These are phyloP conservation scores for Petunia axillaris DNA, from an alignment of 257 asterid genomes.

Conservation along the genomic window DNA sequence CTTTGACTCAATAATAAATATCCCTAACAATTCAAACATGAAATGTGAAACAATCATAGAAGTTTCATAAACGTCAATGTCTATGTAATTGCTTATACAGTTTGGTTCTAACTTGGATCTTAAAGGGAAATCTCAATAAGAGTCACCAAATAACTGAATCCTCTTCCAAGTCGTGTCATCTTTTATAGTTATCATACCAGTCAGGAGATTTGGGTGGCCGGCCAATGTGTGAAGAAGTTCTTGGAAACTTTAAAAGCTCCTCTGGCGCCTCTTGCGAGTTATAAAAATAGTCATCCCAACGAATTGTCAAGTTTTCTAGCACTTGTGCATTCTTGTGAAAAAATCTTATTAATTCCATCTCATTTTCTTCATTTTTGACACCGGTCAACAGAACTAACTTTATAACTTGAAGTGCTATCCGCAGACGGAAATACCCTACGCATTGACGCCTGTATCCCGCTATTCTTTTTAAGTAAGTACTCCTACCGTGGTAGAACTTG, in stretches of 20 bases:
- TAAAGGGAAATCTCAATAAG: too few relatives aligned
- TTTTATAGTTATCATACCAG: background rate
- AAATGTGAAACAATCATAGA: background rate
- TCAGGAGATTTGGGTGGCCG: background rate
- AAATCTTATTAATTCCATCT: background rate
- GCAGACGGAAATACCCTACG: too few relatives aligned
- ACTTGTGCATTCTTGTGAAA: slow-evolving; percentile 23
- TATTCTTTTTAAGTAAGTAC: too few relatives aligned
- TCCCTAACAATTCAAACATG: background rate
- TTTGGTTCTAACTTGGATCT: background rate
- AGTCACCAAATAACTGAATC: background rate
- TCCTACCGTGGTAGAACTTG: too few relatives aligned
- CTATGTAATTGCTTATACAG: background rate
- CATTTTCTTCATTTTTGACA: background rate
- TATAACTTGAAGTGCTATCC: background rate
- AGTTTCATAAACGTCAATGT: background rate
- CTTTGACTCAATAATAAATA: background rate
- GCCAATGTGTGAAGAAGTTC: background rate
- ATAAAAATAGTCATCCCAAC: background rate
- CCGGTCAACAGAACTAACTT: background rate
- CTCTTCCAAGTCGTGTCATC: background rate
- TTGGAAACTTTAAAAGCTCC: slow-evolving; percentile 1
- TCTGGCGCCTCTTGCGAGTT: background rate
- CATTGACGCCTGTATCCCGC: too few relatives aligned
- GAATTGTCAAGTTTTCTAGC: background rate